phyloP scores from a whole-genome alignment of 495 filamentous ascomycete species.

The Podospora fimiseda region DNA sequence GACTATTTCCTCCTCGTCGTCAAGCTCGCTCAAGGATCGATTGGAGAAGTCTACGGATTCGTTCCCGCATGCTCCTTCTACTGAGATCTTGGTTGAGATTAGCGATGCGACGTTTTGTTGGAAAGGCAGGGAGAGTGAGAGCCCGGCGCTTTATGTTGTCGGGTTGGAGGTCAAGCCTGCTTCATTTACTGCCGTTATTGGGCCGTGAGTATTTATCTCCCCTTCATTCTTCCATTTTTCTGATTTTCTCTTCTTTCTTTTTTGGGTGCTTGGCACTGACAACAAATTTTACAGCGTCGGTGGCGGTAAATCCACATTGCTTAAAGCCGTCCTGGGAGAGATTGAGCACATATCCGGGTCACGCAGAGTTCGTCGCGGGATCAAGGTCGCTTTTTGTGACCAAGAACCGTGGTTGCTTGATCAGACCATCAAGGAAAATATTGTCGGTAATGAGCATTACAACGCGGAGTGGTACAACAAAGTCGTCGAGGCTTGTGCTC shows the following conservation, averaged over 20 bases:
- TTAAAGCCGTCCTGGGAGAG: constrained; percentile 6
- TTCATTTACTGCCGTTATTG: constrained; percentile 8
- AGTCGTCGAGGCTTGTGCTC: constrained; percentile 51
- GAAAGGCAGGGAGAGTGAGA: background rate
- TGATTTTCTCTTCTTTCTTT: too few species aligned
- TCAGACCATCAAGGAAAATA: constrained; percentile 7
- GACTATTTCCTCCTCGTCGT: background rate
- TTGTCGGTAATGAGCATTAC: constrained; percentile 18
- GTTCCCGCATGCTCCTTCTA: constrained; percentile 1
- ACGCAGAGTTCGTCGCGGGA: background rate
- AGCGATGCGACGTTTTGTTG: constrained; percentile 6
- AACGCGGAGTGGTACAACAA: constrained; percentile 53
- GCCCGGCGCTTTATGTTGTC: constrained; percentile 4
- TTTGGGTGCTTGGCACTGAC: too few species aligned
- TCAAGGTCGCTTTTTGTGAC: constrained; percentile 8
- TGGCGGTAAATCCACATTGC: constrained; percentile 1
- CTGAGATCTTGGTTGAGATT: constrained; percentile 3
- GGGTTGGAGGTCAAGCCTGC: background rate
- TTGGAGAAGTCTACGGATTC: background rate
- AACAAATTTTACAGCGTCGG: background rate
- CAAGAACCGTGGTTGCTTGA: constrained; percentile 8
- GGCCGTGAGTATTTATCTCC: background rate
- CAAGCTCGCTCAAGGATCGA: background rate
- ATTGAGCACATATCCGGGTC: constrained; percentile 1
- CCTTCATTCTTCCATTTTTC: too few species aligned